Base-by-base conservation (phyloP, 1,139 yeast genomes). In the Debaryomyces sp. region DNA sequence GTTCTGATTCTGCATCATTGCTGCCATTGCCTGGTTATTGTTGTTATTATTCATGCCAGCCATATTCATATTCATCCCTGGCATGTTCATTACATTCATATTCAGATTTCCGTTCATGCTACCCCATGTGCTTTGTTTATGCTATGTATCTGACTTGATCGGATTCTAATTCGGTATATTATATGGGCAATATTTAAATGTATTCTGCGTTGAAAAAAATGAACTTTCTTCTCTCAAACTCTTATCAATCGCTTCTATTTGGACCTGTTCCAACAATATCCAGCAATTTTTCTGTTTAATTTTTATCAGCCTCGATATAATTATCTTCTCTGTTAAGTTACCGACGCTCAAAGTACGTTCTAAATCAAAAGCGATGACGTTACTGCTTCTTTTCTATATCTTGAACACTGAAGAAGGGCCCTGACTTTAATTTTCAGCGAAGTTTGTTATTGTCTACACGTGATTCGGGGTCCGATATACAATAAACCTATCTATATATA, bases 1-100 rank as follows among this genome's bases (percentile, higher is more conserved):
- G 27, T 50, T 45, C 37, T 41, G 50, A 27, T 44, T 47, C 35
- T 52, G 56, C 32, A 52, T 52, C 52, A 54, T 47, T 4, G 51
- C 43, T 22, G 50, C 27, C 48, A 49, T 45, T n/a, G 41, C 44
- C 43, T 52, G 54, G 26, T 49, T 49, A 37, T 43, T 49, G 34
- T 43, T 42, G 15, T 37, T 46, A 17, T 37, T 40, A 32, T 41
- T 45, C 47, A 51, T 40, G 33, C 55, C 55, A 35, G 50, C 43
- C 50, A 54, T 48, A 41, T 53, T 54, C 51, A 52, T 41, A 8
- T 41, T 41, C 43, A 30, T 41, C 18, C 43, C 43, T 12, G 43
- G 36, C 36, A 41, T 22, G 24, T 41, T 41, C 43, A 41, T 41
- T 27, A 41, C 43, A 22, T 41, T 54, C 50, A 54, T 52, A 36